Conservation (phyloP, 1,284 basidiomycete genomes). For the Omphalotus olearius region DNA sequence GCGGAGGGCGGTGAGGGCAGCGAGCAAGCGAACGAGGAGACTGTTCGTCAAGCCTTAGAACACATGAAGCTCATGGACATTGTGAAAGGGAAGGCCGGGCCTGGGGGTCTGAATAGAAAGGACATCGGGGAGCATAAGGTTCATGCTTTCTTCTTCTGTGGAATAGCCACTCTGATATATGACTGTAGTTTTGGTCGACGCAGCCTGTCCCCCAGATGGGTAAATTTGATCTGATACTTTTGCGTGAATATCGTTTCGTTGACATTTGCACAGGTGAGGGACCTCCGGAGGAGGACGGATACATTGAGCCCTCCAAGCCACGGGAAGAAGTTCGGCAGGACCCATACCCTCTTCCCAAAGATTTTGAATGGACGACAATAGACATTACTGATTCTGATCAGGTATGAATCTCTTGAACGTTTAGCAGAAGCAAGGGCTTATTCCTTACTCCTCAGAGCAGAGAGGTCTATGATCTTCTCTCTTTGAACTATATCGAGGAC, state of each 20-base stretch:
- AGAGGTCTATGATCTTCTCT: conserved; percentile 92
- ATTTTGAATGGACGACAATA: conserved; percentile 89
- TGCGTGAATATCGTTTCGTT: neutral
- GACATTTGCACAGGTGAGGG: conserved; percentile 50
- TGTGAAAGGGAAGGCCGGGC: conserved; percentile 63
- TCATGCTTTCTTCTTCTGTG: conserved; percentile 16
- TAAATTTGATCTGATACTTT: conserved; percentile 20
- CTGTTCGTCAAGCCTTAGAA: conserved; percentile 57
- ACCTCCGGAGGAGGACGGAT: conserved; percentile 72
- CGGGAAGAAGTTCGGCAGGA: conserved; percentile 82
- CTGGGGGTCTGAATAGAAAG: conserved; percentile 71
- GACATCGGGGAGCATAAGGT: conserved; percentile 87
- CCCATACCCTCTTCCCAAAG: conserved; percentile 84
- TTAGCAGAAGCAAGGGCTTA: neutral
- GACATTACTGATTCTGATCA: conserved; percentile 79
- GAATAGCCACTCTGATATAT: conserved; percentile 4
- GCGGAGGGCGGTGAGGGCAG: conserved; percentile 47
- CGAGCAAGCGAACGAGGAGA: conserved; percentile 50
- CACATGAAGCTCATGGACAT: conserved; percentile 74
- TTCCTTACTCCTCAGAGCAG: conserved; percentile 55
- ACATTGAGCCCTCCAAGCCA: conserved; percentile 82
- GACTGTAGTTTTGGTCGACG: conserved; percentile 84
- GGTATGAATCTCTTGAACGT: conserved; percentile 29
- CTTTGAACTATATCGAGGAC: conserved; percentile 96
- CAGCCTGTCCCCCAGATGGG: conserved; percentile 92